A percentile compares a stretch with the other conserved stretches of the same genome.
Evolutionary conservation across 345 rosid species (phyloP).

Genomic region (Lumnitzera racemosa): DNA sequence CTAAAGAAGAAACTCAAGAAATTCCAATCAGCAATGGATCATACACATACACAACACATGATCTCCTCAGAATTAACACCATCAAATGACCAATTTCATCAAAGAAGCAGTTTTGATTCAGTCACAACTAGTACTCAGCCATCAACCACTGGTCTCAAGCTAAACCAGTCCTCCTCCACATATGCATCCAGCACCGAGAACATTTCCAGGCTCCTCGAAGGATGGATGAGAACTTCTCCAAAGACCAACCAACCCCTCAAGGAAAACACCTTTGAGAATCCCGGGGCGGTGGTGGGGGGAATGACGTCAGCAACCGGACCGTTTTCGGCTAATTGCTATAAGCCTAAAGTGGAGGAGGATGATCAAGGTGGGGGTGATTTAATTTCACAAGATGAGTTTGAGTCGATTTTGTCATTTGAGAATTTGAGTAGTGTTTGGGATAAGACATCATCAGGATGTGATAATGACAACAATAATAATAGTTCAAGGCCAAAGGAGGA

Average conservation of each 20-base stretch:
- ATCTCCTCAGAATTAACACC: slow-evolving; percentile 19
- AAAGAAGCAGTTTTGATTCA: slow-evolving; percentile 19
- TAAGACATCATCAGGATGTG: slow-evolving; percentile 13
- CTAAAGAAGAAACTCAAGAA: slow-evolving; percentile 93
- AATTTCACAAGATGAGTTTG: slow-evolving; percentile 43
- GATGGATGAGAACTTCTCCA: slow-evolving; percentile 22
- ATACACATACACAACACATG: slow-evolving; percentile 6
- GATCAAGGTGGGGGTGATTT: slow-evolving; percentile 20
- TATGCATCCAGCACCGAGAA: slow-evolving; percentile 95
- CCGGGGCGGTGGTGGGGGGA: no score
- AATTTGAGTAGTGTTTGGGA: slow-evolving; percentile 39
- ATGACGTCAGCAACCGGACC: not conserved
- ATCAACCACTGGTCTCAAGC: slow-evolving; percentile 9
- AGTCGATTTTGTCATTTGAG: slow-evolving; percentile 53
- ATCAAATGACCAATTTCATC: slow-evolving; percentile 12
- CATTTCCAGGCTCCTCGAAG: slow-evolving; percentile 24
- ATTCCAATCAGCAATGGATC: slow-evolving; percentile 27
- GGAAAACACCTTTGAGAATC: not conserved
- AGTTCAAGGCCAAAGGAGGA: not conserved
- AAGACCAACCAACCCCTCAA: slow-evolving; percentile 1
- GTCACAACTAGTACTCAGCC: slow-evolving; percentile 14
- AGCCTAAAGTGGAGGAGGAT: slow-evolving; percentile 34
- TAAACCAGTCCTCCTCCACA: slow-evolving; percentile 15
- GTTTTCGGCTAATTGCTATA: not conserved
- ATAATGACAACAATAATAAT: slow-evolving; percentile 7